A percentile compares a stretch with the other conserved stretches of the same genome.
phyloP scores from a whole-genome alignment of 2,329 filamentous ascomycete genomes.

The Boeremia exigua region DNA sequence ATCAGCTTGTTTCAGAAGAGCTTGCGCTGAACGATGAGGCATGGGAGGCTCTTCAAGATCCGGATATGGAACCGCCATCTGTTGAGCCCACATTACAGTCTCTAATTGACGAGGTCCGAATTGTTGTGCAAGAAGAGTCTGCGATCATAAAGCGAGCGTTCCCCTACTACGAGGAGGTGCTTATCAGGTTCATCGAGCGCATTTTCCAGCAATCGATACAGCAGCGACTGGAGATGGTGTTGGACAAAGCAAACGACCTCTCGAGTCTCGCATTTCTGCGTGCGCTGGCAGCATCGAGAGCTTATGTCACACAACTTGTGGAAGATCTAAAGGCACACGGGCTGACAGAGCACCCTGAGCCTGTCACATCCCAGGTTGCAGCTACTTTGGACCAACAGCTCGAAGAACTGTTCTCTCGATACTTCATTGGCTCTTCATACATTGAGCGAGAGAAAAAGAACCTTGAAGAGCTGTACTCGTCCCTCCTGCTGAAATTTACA shows the following conservation, averaged over 20 bases:
- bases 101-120: conserved; percentile 89
- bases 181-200: conserved; percentile 90
- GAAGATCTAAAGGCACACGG: conserved; percentile 95
- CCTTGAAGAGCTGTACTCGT: conserved; percentile 84
- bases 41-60: conserved; percentile 93
- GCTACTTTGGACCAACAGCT: conserved; percentile 71
- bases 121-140: conserved; percentile 96
- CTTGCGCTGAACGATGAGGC: conserved; percentile 72
- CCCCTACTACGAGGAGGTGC: conserved; percentile 92
- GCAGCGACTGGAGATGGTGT: conserved; percentile 90
- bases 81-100: conserved; percentile 93
- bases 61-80: conserved; percentile 87
- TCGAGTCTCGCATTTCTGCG: conserved; percentile 91
- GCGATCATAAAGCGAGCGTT: conserved; percentile 96
- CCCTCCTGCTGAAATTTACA: conserved; percentile 92
- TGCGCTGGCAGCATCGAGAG: conserved; percentile 86
- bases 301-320: conserved; percentile 84
- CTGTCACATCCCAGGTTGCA: conserved; percentile 84
- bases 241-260: conserved; percentile 91
- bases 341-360: conserved; percentile 91
- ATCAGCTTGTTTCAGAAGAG: conserved; percentile 88
- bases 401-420: conserved; percentile 70
- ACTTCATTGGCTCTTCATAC: conserved; percentile 69
- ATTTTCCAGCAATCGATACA: conserved; percentile 99
- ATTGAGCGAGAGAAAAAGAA: conserved; percentile 70